Evolutionary conservation across 257 asterid species (phyloP).

Genomic region (Nyctanthes arbortristis): DNA sequence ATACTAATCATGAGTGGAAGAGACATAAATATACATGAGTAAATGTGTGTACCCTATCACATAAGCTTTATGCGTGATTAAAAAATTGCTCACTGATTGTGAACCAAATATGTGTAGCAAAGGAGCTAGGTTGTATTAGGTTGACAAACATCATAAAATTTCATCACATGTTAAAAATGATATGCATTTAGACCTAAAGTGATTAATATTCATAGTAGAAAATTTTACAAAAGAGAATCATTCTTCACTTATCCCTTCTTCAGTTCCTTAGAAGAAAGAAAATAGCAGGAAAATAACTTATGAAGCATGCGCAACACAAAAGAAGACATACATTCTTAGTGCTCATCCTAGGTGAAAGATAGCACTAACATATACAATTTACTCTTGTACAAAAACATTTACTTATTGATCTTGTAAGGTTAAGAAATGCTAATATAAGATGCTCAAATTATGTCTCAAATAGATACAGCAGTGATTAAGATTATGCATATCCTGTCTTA

Average conservation of each 20-base stretch:
- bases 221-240: too few relatives aligned
- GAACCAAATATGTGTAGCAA: not conserved
- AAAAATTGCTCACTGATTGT: not conserved
- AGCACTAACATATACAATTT: too few relatives aligned
- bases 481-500: conserved; percentile 10
- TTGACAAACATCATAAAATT: not conserved
- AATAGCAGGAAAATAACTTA: too few relatives aligned
- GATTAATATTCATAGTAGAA: not conserved
- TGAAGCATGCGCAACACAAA: too few relatives aligned
- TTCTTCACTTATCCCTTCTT: too few relatives aligned
- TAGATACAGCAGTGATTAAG: not conserved
- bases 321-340: too few relatives aligned
- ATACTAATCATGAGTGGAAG: conserved; percentile 8
- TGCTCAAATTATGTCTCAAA: not conserved
- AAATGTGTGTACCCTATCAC: too few relatives aligned
- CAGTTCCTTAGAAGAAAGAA: too few relatives aligned
- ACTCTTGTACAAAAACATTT: too few relatives aligned
- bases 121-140: not conserved
- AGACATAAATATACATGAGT: not conserved
- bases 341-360: too few relatives aligned
- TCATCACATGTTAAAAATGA: not conserved
- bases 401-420: too few relatives aligned
- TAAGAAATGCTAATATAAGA: too few relatives aligned
- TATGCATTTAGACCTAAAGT: not conserved
- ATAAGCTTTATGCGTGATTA: not conserved